Percentiles rank a stretch among this genome's conserved stretches.
phyloP scores from a whole-genome alignment of 176 grass and related monocot species.

The Musa schizocarpa region DNA sequence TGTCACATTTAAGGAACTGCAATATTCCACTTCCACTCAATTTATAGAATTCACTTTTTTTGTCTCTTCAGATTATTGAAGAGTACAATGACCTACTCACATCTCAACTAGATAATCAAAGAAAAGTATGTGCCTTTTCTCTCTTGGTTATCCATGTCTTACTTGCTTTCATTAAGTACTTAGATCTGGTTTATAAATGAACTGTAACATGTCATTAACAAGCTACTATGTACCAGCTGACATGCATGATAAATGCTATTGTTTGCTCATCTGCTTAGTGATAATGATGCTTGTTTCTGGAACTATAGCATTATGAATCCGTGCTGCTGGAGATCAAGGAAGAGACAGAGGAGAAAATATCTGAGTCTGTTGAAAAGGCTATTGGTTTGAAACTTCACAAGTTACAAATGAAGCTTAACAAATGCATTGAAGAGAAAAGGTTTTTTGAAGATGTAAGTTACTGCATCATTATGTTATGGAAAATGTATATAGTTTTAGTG shows the following conservation, averaged over 20 bases:
- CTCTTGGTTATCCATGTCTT: background rate
- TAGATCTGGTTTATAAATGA: background rate
- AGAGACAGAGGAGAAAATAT: slow-evolving; percentile 59
- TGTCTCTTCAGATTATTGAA: slow-evolving; percentile 55
- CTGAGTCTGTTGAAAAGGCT: slow-evolving; percentile 43
- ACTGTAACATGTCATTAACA: background rate
- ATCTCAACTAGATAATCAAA: slow-evolving; percentile 94
- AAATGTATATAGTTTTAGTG: background rate
- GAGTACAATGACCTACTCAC: slow-evolving; percentile 94
- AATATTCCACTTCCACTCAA: background rate
- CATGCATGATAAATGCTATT: background rate
- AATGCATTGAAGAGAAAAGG: slow-evolving; percentile 53
- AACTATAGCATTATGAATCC: slow-evolving; percentile 70
- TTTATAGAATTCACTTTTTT: slow-evolving; percentile 6
- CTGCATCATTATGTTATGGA: background rate
- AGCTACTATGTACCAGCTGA: background rate
- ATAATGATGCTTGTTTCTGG: slow-evolving; percentile 4
- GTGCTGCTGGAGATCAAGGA: slow-evolving; percentile 72
- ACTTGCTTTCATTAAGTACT: background rate
- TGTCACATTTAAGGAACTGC: background rate
- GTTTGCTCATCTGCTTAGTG: background rate
- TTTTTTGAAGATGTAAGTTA: slow-evolving; percentile 76
- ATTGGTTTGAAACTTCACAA: slow-evolving; percentile 45
- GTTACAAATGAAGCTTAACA: slow-evolving; percentile 54
- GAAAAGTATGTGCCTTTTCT: slow-evolving; percentile 60